Base-by-base conservation (phyloP, 768 basidiomycete genomes). In the Lactarius trivialis region DNA sequence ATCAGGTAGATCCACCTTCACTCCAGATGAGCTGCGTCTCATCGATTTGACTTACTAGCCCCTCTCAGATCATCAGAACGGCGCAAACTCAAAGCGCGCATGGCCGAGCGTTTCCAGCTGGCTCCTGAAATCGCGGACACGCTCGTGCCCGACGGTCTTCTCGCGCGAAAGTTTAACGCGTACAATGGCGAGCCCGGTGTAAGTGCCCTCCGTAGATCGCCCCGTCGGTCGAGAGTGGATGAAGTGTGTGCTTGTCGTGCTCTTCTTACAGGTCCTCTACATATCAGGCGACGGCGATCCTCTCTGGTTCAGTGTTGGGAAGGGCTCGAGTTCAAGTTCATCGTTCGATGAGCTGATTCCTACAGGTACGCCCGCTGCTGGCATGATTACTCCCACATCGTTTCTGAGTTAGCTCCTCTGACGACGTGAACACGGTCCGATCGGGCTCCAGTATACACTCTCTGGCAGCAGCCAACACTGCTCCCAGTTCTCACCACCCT, bases 281-380 rank as follows among this genome's bases (percentile, higher is more conserved):
- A 69, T 89, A 19, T 79, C 82, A 8, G 73, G 80, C 6, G 81
- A 83, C 24, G 86, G 87, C 24, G 82, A 88, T 67, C 91, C 91
- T 0, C 73, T 91, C 36, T 93, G 91, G 90, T 89, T 93, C 66
- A 82, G 82, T 0, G 64, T 86, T 19, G 88, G 88, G 24, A 89
- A 86, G 72, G 81, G 78, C 33, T 77, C 80, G 3, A 7, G 45
- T 48, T 48, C 24, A 2, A 7, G 45, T 48, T 48, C 24, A 2
- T 48, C 45, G 12, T 48, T 48, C 24, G 83, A 86, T 14, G 83
- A 84, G 45, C 75, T 91, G 36, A 81, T 91, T 49, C 91, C 91
- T n/a, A 87, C 88, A 41, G 78, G 81, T 81, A 52, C 28, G 69
- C 56, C 4, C 56, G 4, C 12, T 41, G 4, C 2, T 7, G n/a